phyloP scores from a whole-genome alignment of 768 basidiomycete species.

The Collybiopsis confluens region DNA sequence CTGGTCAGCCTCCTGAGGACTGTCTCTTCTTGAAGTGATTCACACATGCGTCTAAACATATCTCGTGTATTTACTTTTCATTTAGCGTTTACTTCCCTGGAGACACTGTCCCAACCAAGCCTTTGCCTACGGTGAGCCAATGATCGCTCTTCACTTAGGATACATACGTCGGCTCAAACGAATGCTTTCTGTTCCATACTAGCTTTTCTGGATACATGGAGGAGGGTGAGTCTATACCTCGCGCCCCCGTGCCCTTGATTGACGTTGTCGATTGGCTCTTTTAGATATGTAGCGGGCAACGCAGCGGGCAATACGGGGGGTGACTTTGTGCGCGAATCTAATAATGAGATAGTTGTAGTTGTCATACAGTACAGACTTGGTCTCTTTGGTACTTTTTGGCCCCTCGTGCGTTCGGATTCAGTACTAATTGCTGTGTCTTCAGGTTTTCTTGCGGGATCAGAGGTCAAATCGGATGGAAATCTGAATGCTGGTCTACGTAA shows the following conservation, averaged over 20 bases:
- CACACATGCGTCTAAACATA: background rate
- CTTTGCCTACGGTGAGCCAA: slow-evolving; percentile 23
- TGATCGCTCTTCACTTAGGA: no score
- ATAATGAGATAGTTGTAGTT: slow-evolving; percentile 21
- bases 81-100: slow-evolving; percentile 27
- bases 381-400: slow-evolving; percentile 18
- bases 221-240: slow-evolving; percentile 21
- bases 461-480: slow-evolving; percentile 24
- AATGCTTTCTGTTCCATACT: no score
- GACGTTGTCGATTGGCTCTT: background rate
- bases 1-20: slow-evolving; percentile 26
- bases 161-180: no score
- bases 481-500: slow-evolving; percentile 32
- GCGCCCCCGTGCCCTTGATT: background rate
- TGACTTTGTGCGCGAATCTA: slow-evolving; percentile 20
- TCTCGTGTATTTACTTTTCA: background rate
- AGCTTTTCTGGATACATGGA: slow-evolving; percentile 29
- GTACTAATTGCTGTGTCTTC: background rate
- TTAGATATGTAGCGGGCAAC: slow-evolving; percentile 20
- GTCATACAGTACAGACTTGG: slow-evolving; percentile 31
- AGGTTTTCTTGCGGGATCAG: slow-evolving; percentile 26
- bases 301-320: slow-evolving; percentile 16
- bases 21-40: slow-evolving; percentile 37
- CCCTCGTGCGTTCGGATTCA: background rate
- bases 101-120: slow-evolving; percentile 4